Evolutionary conservation across 371 early-diverging fungal species (phyloP), one percentile per base, ranked within the genome.

Genomic region (Mucor lusitanicus): DNA sequence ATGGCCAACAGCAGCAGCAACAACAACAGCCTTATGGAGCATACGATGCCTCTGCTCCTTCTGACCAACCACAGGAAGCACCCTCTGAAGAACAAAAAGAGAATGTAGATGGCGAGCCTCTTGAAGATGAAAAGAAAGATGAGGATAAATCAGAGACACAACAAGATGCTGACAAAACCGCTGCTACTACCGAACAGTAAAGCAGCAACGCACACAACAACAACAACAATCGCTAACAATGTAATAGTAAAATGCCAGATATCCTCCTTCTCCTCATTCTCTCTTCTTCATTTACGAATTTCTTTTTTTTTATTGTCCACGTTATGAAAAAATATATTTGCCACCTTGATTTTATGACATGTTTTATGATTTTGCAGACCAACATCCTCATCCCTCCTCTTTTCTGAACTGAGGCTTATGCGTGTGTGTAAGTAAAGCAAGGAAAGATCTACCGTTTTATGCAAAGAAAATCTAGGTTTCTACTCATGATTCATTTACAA

Each of bases 1-100:
- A 85, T 69, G 78, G 78, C 33, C 55, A 53, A 19, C 66, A 65
- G 27, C 53, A 58, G 13, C 54, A 63, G 35, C 46, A 62, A 53
- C 46, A 59, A 28, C 59, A 61, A 40, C 48, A 60, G 27, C 60
- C 40, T 17, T 50, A 50, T 50, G 50, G 50, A 50, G 23, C 50
- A 9, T 61, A 61, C 11, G 56, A 40, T 56, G 25, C 53, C 6
- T 35, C 37, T 25, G 39, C 63, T 54, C 9, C 48, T 5, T 40
- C 40, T 17, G 40, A 40, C 3, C 54, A 63, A 63, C 50, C 50
- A 61, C 32, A 60, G 17, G 30, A 32, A 27, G 27, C 60, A 17
- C 23, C 23, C 23, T 1, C 50, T 50, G 50, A 17, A 32, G 56
- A 61, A 19, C n/a, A 61, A 61, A n/a, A 61, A 61, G 44, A 61